Conservation (phyloP, 805 yeast genomes). For the Starmerella bombicola region DNA sequence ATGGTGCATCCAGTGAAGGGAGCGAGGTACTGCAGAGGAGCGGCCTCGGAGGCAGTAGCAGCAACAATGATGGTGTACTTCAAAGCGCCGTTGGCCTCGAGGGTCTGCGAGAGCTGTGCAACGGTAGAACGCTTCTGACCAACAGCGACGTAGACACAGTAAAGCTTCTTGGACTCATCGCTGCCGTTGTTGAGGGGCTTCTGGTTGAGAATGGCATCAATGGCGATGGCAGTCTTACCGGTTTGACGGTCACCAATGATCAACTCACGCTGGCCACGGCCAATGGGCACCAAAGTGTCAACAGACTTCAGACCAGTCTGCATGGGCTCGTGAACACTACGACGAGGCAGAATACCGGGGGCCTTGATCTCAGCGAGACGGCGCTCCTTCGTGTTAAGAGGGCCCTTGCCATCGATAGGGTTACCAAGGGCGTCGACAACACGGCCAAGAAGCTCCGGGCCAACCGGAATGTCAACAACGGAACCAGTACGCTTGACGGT, state of each 20-base stretch:
- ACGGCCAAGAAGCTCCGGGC: slow-evolving; percentile 96
- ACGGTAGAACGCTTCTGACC: slow-evolving; percentile 99
- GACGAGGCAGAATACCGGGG: slow-evolving; percentile 99
- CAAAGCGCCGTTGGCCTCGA: slow-evolving; percentile 95
- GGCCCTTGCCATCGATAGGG: slow-evolving; percentile 99
- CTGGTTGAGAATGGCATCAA: slow-evolving; percentile 97
- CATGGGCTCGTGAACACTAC: slow-evolving; percentile 97
- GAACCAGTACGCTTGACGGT: slow-evolving; percentile 99
- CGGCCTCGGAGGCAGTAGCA: slow-evolving; percentile 99
- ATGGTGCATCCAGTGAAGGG: slow-evolving; percentile 99
- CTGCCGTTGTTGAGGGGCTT: slow-evolving; percentile 94
- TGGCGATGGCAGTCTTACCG: slow-evolving; percentile 99
- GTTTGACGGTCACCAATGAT: slow-evolving; percentile 99
- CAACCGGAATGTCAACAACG: slow-evolving; percentile 98
- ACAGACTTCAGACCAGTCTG: slow-evolving; percentile 99
- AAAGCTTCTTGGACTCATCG: slow-evolving; percentile 94
- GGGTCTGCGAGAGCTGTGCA: slow-evolving; percentile 98
- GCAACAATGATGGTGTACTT: slow-evolving; percentile 97
- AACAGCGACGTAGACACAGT: slow-evolving; percentile 99
- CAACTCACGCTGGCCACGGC: slow-evolving; percentile 99
- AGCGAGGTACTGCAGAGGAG: slow-evolving; percentile 99
- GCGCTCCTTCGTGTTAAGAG: slow-evolving; percentile 70
- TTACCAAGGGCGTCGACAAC: slow-evolving; percentile 98
- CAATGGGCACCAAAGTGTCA: slow-evolving; percentile 97
- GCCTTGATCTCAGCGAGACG: slow-evolving; percentile 98